Evolutionary conservation across 805 yeast species (phyloP).

Genomic region (Candida orba): DNA sequence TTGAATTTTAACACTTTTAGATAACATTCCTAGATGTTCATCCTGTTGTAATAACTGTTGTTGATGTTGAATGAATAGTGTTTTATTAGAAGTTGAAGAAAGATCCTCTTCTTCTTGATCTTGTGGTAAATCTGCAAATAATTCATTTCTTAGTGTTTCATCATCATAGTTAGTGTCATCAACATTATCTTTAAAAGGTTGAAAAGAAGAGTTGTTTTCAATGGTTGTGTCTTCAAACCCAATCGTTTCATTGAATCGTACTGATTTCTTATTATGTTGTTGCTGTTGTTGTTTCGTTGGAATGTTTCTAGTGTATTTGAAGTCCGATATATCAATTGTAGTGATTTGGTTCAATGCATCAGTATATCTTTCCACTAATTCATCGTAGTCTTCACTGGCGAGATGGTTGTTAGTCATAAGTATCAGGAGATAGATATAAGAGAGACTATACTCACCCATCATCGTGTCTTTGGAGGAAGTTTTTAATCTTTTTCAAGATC

Average conservation of each 20-base stretch:
- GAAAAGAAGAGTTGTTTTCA: slow-evolving; percentile 1
- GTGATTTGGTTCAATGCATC: slow-evolving; percentile 7
- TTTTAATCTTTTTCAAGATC: slow-evolving; percentile 15
- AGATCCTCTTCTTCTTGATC: slow-evolving; percentile 9
- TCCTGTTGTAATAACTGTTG: slow-evolving; percentile 44
- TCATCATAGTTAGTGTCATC: not conserved
- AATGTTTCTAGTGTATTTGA: slow-evolving; percentile 11
- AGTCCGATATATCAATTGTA: slow-evolving; percentile 14
- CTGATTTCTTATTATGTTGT: slow-evolving; percentile 18
- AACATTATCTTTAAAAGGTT: slow-evolving; percentile 20
- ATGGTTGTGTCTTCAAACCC: slow-evolving; percentile 8
- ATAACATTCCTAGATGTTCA: slow-evolving; percentile 30
- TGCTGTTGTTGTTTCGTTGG: slow-evolving; percentile 1
- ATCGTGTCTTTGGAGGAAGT: slow-evolving; percentile 22
- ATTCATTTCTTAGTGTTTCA: slow-evolving; percentile 7
- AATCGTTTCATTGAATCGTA: slow-evolving; percentile 22
- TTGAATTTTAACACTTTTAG: slow-evolving; percentile 37
- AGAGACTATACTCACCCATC: slow-evolving; percentile 15
- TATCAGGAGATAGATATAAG: not conserved
- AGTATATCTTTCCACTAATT: slow-evolving; percentile 18
- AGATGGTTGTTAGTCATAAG: not conserved
- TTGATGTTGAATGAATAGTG: slow-evolving; percentile 36
- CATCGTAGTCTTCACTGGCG: slow-evolving; percentile 20
- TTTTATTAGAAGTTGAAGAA: slow-evolving; percentile 26
- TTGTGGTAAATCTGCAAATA: slow-evolving; percentile 15